phyloP scores from a whole-genome alignment of 2,329 filamentous ascomycete genomes.

The Phialophora tarda region DNA sequence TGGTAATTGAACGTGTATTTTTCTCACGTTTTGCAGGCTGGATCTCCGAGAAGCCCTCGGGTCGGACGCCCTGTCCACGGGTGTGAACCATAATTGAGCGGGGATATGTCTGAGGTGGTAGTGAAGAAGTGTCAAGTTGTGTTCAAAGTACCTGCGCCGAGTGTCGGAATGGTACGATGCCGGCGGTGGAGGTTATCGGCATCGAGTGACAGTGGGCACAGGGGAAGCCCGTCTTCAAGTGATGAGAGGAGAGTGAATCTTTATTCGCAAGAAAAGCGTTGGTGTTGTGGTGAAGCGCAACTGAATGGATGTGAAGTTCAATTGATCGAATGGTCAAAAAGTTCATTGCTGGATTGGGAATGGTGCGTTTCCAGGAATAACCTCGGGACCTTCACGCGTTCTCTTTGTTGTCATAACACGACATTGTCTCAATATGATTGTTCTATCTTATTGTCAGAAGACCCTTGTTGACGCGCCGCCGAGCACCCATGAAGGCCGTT shows the following conservation, averaged over 20 bases:
- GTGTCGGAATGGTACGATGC: background rate
- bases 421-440: background rate
- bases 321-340: background rate
- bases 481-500: background rate
- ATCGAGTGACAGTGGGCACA: background rate
- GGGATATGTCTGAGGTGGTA: background rate
- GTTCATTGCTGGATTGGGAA: background rate
- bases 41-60: slow-evolving; percentile 32
- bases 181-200: background rate
- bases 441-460: background rate
- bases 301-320: background rate
- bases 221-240: background rate
- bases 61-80: slow-evolving; percentile 32
- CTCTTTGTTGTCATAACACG: background rate
- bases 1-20: slow-evolving; percentile 12
- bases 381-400: background rate
- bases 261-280: background rate
- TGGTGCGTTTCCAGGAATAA: background rate
- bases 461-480: background rate
- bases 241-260: background rate
- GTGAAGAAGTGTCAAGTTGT: background rate
- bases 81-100: slow-evolving; percentile 31
- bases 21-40: slow-evolving; percentile 34
- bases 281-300: slow-evolving; percentile 2
- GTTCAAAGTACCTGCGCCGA: background rate